These are phyloP conservation scores for Vigna angularis DNA, from an alignment of 306 rosid species.

Conservation along the genomic window DNA sequence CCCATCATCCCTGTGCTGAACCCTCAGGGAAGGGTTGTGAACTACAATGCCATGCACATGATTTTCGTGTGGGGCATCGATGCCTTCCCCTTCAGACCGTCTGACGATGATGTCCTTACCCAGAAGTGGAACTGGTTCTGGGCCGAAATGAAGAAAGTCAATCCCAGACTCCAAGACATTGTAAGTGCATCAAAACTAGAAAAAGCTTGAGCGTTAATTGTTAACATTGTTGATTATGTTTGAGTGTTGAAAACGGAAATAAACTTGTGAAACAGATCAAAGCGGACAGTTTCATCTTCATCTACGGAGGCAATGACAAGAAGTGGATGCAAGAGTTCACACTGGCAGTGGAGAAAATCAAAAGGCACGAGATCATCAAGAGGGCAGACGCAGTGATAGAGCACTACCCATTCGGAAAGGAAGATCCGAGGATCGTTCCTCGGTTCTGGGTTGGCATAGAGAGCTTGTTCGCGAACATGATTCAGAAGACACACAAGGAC, in stretches of 20 bases:
- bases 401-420: slow-evolving; percentile 46
- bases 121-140: slow-evolving; percentile 61
- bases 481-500: slow-evolving; percentile 43
- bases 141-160: slow-evolving; percentile 46
- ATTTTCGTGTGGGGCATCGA: slow-evolving; percentile 57
- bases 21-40: slow-evolving; percentile 46
- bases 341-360: slow-evolving; percentile 35
- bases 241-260: not conserved
- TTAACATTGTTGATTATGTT: no score
- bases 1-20: slow-evolving; percentile 55
- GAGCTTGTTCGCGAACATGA: slow-evolving; percentile 48
- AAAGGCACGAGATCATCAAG: slow-evolving; percentile 35
- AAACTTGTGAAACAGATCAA: slow-evolving; percentile 43
- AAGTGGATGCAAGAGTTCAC: slow-evolving; percentile 32
- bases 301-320: slow-evolving; percentile 46
- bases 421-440: slow-evolving; percentile 19
- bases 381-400: slow-evolving; percentile 48
- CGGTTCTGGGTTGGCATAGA: slow-evolving; percentile 51
- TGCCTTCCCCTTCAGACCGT: slow-evolving; percentile 54
- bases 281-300: slow-evolving; percentile 48
- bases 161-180: slow-evolving; percentile 40
- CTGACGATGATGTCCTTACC: slow-evolving; percentile 46
- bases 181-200: slow-evolving; percentile 33
- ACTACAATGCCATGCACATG: slow-evolving; percentile 55
- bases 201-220: no score